These are phyloP conservation scores for Ascomycota sp. DNA, from an alignment of 2,329 filamentous ascomycete genomes.

Conservation along the genomic window DNA sequence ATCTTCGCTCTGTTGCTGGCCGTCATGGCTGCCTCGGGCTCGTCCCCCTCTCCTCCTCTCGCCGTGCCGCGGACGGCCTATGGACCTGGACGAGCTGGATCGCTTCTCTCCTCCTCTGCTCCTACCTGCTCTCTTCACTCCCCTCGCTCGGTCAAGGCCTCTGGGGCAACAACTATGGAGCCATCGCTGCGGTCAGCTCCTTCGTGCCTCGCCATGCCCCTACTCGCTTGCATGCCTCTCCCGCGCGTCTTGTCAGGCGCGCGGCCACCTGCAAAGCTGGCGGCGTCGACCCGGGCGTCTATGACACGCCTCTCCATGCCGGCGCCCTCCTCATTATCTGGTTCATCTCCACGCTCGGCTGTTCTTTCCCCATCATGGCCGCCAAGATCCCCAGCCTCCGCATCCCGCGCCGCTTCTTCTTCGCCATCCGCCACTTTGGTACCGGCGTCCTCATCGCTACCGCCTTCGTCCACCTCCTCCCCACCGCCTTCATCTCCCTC, in stretches of 20 bases:
- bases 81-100: conserved; percentile 22
- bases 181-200: neutral
- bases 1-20: conserved; percentile 13
- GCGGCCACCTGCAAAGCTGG: conserved; percentile 11
- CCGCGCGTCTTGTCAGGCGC: conserved; percentile 7
- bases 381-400: conserved; percentile 27
- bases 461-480: conserved; percentile 58
- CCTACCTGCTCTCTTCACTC: conserved; percentile 10
- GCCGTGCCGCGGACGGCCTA: conserved; percentile 11
- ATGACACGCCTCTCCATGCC: conserved; percentile 37
- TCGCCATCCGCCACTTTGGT: conserved; percentile 46
- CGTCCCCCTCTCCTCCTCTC: conserved; percentile 9
- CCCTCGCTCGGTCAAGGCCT: neutral
- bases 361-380: conserved; percentile 33
- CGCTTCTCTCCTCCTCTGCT: conserved; percentile 19
- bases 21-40: conserved; percentile 19
- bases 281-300: conserved; percentile 13
- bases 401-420: conserved; percentile 34
- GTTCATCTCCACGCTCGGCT: conserved; percentile 25
- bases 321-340: conserved; percentile 32
- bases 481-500: conserved; percentile 42
- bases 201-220: neutral
- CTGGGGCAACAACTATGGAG: neutral
- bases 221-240: too few species aligned
- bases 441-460: conserved; percentile 59